Evolutionary conservation across 208 protist genomes (phyloP), one percentile per base, ranked within the genome.

Genomic region (Balamuthia mandrillaris): DNA sequence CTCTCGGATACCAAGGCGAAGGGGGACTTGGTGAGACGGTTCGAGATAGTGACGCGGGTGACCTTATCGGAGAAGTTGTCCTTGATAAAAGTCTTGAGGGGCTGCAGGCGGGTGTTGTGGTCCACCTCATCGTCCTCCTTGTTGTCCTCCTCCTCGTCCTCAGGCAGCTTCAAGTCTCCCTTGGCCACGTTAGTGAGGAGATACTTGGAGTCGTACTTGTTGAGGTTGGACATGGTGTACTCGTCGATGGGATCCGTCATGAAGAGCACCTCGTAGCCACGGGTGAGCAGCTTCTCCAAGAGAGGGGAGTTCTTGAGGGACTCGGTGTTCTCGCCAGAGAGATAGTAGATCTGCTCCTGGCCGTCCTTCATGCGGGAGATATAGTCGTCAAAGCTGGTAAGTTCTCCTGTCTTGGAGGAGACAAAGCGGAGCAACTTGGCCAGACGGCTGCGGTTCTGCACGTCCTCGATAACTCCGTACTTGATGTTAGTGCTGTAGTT

Each of bases 231-330:
- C 18, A 99, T 88, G 21, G 96, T 88, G 87, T 99, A 99, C 92
- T 99, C 98, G 54, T 99, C 98, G 61, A 99, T 97, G 27, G 97
- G 93, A 29, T 99, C 98, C 24, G 91, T 95, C 94, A 99, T 58
- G 87, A 89, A 95, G 29, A 97, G 42, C 29, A 97, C 94, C 85
- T 97, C 95, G 58, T 94, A 93, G 41, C 89, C 94, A 29, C 82
- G 79, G 63, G 90, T 87, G 0, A 77, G 29, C n/a, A 96, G 87
- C 35, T 83, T 45, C 88, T 96, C 95, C 1, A 96, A 74, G 58
- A 95, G 86, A 37, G 95, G 95, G 21, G 93, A 95, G 1, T 27
- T 70, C 74, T 91, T 47, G 7, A 94, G 18, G 1, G 92, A 81
- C 9, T 91, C 65, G 3, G 82, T 81, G 29, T 14, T 74, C 24